Evolutionary conservation across 805 yeast species (phyloP), one percentile per base, ranked within the genome.

Genomic region (Candida jianshihensis): DNA sequence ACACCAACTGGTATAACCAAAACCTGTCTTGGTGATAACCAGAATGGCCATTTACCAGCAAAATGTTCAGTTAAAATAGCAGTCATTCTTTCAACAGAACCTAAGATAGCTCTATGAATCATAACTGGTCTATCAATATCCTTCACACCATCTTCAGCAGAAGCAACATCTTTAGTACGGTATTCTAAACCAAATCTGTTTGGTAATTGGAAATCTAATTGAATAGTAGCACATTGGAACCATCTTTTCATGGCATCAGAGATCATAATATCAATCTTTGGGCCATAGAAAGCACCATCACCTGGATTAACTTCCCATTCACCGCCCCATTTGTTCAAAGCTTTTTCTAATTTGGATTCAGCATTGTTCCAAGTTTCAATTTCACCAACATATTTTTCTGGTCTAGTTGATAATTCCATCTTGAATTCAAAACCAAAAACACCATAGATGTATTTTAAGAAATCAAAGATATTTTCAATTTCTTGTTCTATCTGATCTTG

Each of bases 31-130:
- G 99, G 99, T n/a, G 97, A 89, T 59, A 92, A 73, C 98, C 98
- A 92, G 75, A 92, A 86, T 57, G 99, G 99, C 99, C 99, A 92
- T 63, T 88, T 92, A 56, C 99, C 99, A 59, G 89, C 96, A 67
- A 73, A 92, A 70, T 92, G 98, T 67, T 92, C 99, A 41, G 95
- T 89, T 63, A 92, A 78, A 53, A 92, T 90, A 45, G 97, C 98
- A 45, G 96, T 85, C 97, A 92, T 89, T 74, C 99, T 85, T 73
- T 92, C 99, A 42, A 92, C 94, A 31, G 96, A 86, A 50, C 99
- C 99, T 59, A 90, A 75, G 49, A 92, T 87, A 48, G 99, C 99
- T 68, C 99, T 85, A 71, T 92, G 99, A 57, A 92, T 90, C 97
- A 92, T 92, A 38, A 92, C 99, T 35, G 99, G 99, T 64, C 95